Conservation (phyloP, 805 yeast genomes). For the Yarrowia deformans region DNA sequence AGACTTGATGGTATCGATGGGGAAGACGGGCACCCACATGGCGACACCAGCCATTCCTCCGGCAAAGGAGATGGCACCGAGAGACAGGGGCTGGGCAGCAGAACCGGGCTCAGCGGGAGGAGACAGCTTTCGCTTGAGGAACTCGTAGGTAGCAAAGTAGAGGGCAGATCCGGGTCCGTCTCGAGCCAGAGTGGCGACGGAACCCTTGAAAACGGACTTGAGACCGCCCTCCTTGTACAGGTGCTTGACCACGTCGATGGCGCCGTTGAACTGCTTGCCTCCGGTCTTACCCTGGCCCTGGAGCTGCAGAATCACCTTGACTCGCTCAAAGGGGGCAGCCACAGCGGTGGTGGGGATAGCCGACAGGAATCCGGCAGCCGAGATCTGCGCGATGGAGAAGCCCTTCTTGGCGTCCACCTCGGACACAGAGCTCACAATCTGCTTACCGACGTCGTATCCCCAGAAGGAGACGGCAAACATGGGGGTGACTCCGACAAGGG, state of each 20-base stretch:
- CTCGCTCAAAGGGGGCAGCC: conserved; percentile 97
- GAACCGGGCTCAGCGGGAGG: conserved; percentile 50
- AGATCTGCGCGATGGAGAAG: conserved; percentile 72
- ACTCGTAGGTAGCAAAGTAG: conserved; percentile 94
- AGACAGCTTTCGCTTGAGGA: conserved; percentile 69
- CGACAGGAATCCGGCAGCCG: conserved; percentile 91
- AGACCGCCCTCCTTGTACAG: conserved; percentile 83
- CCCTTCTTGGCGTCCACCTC: conserved; percentile 49
- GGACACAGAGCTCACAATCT: conserved; percentile 59
- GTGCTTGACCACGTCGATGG: conserved; percentile 67
- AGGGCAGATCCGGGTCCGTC: conserved; percentile 98
- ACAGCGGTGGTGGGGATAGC: conserved; percentile 95
- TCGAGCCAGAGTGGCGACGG: conserved; percentile 89
- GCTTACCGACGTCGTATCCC: conserved; percentile 96
- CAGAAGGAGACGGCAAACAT: conserved; percentile 98
- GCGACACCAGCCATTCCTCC: conserved; percentile 97
- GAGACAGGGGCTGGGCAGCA: conserved; percentile 65
- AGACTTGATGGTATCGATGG: conserved; percentile 92
- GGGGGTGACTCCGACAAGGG: conserved; percentile 95
- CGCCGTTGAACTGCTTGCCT: conserved; percentile 54
- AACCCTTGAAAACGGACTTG: conserved; percentile 85
- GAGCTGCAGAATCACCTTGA: conserved; percentile 90
- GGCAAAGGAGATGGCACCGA: conserved; percentile 80
- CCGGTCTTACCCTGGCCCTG: conserved; percentile 59
- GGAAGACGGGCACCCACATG: conserved; percentile 97